These are phyloP conservation scores for Ceratobasidium sp. DNA, from an alignment of 1,284 basidiomycete species.

Conservation along the genomic window DNA sequence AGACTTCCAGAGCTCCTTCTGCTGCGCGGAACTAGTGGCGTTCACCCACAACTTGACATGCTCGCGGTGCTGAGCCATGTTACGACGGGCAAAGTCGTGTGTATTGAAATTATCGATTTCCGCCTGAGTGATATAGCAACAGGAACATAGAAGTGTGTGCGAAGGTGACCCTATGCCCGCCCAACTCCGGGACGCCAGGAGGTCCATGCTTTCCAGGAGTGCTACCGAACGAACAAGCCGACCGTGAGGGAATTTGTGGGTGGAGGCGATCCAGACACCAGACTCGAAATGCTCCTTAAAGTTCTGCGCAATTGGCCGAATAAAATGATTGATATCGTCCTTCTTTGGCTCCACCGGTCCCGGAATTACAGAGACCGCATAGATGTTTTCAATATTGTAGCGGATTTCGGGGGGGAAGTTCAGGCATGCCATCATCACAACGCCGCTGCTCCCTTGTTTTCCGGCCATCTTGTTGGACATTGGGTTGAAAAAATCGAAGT, in stretches of 20 bases:
- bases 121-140: not conserved
- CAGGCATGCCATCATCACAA: constrained; percentile 58
- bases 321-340: constrained; percentile 54
- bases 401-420: constrained; percentile 58
- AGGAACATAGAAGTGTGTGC: constrained; percentile 11
- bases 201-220: not conserved
- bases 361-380: constrained; percentile 57
- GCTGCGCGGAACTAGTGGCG: not conserved
- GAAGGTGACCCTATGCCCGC: not conserved
- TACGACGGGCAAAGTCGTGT: no score
- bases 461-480: constrained; percentile 54
- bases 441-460: constrained; percentile 55
- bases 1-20: not conserved
- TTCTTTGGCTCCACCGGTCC: constrained; percentile 50
- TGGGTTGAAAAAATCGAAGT: constrained; percentile 61
- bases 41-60: constrained; percentile 6
- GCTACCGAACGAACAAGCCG: not conserved
- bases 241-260: constrained; percentile 9
- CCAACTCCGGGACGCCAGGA: not conserved
- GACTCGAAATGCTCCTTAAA: constrained; percentile 54
- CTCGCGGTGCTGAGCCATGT: not conserved
- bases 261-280: constrained; percentile 53
- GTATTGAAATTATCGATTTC: not conserved
- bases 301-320: constrained; percentile 55
- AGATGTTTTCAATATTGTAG: constrained; percentile 58